Conservation (phyloP, 2,329 filamentous ascomycete species). For the Cryoendolithus antarcticus region DNA sequence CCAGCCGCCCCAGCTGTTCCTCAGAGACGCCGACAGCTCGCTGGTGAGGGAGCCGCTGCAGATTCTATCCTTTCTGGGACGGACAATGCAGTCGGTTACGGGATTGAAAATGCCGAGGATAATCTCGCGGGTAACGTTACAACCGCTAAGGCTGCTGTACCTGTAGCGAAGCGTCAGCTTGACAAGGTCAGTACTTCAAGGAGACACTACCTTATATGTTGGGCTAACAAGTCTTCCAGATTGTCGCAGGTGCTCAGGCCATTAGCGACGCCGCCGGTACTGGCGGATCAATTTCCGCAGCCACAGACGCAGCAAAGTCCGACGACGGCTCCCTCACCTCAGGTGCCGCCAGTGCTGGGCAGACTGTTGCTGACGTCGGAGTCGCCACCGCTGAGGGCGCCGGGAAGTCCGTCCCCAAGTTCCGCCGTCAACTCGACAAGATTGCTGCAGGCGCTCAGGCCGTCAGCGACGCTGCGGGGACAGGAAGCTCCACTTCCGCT, state of each 20-base stretch:
- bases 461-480: slow-evolving; percentile 6
- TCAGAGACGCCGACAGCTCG: slow-evolving; percentile 1
- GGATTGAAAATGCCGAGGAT: slow-evolving; percentile 14
- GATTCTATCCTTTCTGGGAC: slow-evolving; percentile 12
- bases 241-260: slow-evolving; percentile 5
- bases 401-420: slow-evolving; percentile 6
- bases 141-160: slow-evolving; percentile 1
- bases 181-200: not conserved
- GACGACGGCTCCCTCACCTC: slow-evolving; percentile 6
- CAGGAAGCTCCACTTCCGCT: slow-evolving; percentile 3
- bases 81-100: slow-evolving; percentile 14
- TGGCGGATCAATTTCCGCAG: slow-evolving; percentile 4
- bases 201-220: not conserved
- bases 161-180: not conserved
- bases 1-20: slow-evolving; percentile 2
- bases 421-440: slow-evolving; percentile 7
- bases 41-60: slow-evolving; percentile 4
- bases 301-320: slow-evolving; percentile 4
- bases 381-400: slow-evolving; percentile 6
- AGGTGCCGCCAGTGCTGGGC: slow-evolving; percentile 6
- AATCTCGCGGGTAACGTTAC: slow-evolving; percentile 9
- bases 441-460: slow-evolving; percentile 7
- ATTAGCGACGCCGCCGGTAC: slow-evolving; percentile 6
- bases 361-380: slow-evolving; percentile 5
- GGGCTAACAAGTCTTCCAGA: slow-evolving; percentile 8